Base-by-base conservation (phyloP, 805 yeast genomes). In the Saturnispora saitoi region DNA sequence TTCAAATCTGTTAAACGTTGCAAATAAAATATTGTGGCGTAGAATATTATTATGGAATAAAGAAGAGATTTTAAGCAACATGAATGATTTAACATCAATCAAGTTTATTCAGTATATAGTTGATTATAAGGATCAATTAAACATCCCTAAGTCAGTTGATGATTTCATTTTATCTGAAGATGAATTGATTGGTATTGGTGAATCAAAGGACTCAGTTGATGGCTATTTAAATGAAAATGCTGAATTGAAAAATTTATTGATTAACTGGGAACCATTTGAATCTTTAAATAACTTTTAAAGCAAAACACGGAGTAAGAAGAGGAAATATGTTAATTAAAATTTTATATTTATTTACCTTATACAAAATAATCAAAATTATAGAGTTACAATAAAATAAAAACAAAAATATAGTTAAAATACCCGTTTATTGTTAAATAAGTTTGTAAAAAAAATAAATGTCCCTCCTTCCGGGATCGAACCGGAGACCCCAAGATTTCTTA, bases 401-500 rank as follows among this genome's bases (percentile, higher is more conserved):
- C 11, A 3, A 4, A 7, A 3, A 22, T 20, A 14, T 0, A 20
- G 4, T 12, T 7, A 5, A 10, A n/a, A 20, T 8, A 7, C 9
- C 14, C 15, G 12, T 19, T 7, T 32, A 32, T 14, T 14, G 14
- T 11, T 29, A 12, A 34, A 17, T 4, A 34, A 34, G 10, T 11
- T 8, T 4, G 15, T 9, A 22, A 26, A 5, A 26, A 42, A 22
- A 37, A 42, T 24, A 8, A 22, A 11, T n/a, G 3, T 48, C 50
- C 48, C 50, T 43, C 38, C 50, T 43, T 43, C 50, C 50, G 50
- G 50, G 50, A 48, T 48, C 50, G 50, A 48, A 48, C 50, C 50
- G 50, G 50, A 43, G 50, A 48, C 50, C 50, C 50, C 32, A 32
- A 32, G 50, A 48, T 48, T 17, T 43, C 50, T 22, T n/a, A n/a